Evolutionary conservation across 345 rosid genomes (phyloP).

Genomic region (Syzygium grande): DNA sequence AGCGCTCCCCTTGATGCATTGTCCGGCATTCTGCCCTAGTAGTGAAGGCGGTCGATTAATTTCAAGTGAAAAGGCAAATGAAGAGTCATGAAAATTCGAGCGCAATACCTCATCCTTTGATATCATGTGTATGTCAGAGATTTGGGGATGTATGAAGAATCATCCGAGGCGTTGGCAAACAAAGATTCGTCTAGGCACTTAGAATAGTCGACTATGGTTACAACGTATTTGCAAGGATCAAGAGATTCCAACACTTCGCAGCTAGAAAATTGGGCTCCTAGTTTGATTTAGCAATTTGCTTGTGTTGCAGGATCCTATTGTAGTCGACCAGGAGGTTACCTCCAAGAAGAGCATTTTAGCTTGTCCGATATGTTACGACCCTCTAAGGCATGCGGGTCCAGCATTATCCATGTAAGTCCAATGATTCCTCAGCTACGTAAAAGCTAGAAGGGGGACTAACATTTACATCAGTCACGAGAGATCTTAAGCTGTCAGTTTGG

Average conservation of each 20-base stretch:
- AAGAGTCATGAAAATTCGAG: background rate
- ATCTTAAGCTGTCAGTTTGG: background rate
- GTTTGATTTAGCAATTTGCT: background rate
- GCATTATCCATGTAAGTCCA: slow-evolving; percentile 33
- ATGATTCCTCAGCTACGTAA: background rate
- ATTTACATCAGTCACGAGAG: background rate
- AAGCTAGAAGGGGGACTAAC: background rate
- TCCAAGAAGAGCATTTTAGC: slow-evolving; percentile 32
- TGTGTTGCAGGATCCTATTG: slow-evolving; percentile 18
- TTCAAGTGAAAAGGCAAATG: background rate
- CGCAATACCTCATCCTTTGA: background rate
- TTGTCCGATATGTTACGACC: slow-evolving; percentile 67
- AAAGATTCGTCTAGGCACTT: background rate
- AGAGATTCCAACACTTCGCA: background rate
- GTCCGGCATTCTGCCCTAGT: background rate
- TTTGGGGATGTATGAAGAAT: background rate
- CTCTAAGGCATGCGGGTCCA: slow-evolving; percentile 19
- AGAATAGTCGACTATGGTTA: background rate
- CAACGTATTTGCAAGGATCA: background rate
- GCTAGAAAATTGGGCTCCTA: background rate
- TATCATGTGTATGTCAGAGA: background rate
- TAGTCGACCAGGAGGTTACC: slow-evolving; percentile 19
- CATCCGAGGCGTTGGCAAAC: background rate
- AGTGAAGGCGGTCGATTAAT: background rate
- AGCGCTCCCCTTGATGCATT: background rate